Evolutionary conservation across 768 basidiomycete genomes (phyloP), one percentile per base, ranked within the genome.

Genomic region (Serpula lacrymans): DNA sequence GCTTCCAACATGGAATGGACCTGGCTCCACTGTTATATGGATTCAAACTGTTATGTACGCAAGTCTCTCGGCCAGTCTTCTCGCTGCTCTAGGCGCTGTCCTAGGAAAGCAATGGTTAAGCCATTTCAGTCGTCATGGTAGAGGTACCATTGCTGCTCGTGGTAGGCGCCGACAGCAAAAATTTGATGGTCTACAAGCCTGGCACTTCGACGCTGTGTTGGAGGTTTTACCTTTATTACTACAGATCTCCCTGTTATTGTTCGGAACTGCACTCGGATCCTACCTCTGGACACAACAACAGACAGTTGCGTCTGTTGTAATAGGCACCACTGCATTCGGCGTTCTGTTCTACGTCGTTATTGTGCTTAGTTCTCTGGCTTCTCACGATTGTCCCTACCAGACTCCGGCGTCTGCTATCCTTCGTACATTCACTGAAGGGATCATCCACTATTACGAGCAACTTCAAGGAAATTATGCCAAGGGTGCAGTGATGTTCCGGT

Each of bases 171-270:
- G 46, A 6, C 49, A 55, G n/a, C 46, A 37, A n/a, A 48, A 54
- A 23, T 22, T 50, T 16, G 43, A 45, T 24, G 54, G 43, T 17
- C 44, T 55, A 18, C 30, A 46, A 17, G 17, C 34, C 8, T 55
- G 53, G 53, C 40, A 37, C 17, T 56, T 55, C 14, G 36, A 42
- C 16, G 12, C 37, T 34, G 25, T 47, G 27, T 29, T 55, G 30
- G 41, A 42, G 26, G n/a, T 29, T 5, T 35, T 55, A 1, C 54
- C 53, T 2, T 38, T 45, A 6, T 35, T 55, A 8, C 37, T 55
- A 25, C 54, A 55, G 31, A 16, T 55, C 22, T 56, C 53, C 1
- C 44, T 56, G 24, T 31, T 57, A 10, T 30, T 56, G n/a, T 55
- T 55, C 31, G 32, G 36, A 8, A 38, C 46, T 18, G 33, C 55